Conservation (phyloP, 2,329 filamentous ascomycete genomes). For the Paecilomyces niveus region DNA sequence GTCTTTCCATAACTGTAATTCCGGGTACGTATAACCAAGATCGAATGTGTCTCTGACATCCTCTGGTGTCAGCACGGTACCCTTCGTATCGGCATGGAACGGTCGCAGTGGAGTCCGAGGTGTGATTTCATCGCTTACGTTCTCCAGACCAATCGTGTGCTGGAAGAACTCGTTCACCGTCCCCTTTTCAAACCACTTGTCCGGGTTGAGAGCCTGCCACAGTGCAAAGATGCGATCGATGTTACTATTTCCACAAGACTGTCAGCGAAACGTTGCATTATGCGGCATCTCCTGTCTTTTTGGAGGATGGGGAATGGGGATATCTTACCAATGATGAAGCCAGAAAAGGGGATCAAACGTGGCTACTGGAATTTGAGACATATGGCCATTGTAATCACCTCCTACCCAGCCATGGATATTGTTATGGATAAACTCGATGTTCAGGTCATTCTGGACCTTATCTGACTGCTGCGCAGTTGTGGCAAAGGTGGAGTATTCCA, state of each 20-base stretch:
- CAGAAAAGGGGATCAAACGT: conserved; percentile 9
- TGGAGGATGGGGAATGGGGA: neutral
- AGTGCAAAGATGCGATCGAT: conserved; percentile 67
- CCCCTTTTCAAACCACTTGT: conserved; percentile 50
- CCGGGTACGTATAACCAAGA: conserved; percentile 69
- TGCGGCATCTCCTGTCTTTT: neutral
- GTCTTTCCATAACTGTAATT: conserved; percentile 28
- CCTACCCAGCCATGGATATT: conserved; percentile 4
- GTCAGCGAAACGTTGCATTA: neutral
- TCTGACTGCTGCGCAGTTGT: neutral
- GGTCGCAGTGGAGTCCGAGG: conserved; percentile 38
- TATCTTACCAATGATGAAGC: conserved; percentile 6
- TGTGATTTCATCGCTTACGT: neutral
- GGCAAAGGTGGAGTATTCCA: neutral
- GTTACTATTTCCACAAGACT: conserved; percentile 38
- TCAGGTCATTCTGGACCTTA: neutral
- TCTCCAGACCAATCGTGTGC: conserved; percentile 16
- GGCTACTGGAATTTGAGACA: conserved; percentile 4
- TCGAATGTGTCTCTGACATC: conserved; percentile 50
- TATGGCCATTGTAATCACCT: conserved; percentile 2
- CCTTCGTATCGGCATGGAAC: conserved; percentile 50
- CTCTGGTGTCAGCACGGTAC: conserved; percentile 61
- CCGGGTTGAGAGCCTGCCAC: conserved; percentile 66
- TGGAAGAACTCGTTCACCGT: conserved; percentile 53
- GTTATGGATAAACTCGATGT: conserved; percentile 5